Evolutionary conservation across 2,329 filamentous ascomycete species (phyloP).

Genomic region (Claviceps paspali): DNA sequence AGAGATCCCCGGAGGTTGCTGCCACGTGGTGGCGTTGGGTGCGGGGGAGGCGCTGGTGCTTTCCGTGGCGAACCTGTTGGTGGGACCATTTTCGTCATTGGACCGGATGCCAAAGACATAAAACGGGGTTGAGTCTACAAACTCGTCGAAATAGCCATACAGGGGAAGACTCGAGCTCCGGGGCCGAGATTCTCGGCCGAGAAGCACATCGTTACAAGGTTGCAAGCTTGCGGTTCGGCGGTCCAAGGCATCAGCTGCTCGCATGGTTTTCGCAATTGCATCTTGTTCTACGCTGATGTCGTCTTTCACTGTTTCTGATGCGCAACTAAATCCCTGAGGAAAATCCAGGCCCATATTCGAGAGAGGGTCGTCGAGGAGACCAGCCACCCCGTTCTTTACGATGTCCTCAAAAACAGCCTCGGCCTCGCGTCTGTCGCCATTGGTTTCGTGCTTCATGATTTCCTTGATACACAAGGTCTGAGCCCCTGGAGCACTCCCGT

Average conservation of each 20-base stretch:
- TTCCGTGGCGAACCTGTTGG: slow-evolving; percentile 8
- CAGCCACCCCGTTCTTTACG: slow-evolving; percentile 31
- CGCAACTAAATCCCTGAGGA: slow-evolving; percentile 1
- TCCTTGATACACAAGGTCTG: slow-evolving; percentile 36
- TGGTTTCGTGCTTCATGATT: slow-evolving; percentile 37
- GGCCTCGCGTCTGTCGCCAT: slow-evolving; percentile 33
- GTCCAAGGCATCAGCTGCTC: slow-evolving; percentile 42
- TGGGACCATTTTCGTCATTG: slow-evolving; percentile 10
- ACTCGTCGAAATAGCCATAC: slow-evolving; percentile 27
- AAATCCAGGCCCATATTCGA: slow-evolving; percentile 9
- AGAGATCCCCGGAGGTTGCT: slow-evolving; percentile 4
- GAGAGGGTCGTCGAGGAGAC: slow-evolving; percentile 15
- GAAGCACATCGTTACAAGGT: slow-evolving; percentile 30
- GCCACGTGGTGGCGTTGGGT: slow-evolving; percentile 15
- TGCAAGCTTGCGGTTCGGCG: slow-evolving; percentile 40
- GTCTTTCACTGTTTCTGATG: background rate
- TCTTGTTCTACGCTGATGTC: slow-evolving; percentile 33
- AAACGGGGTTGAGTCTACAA: slow-evolving; percentile 30
- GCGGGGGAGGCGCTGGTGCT: slow-evolving; percentile 8
- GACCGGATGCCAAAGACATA: slow-evolving; percentile 28
- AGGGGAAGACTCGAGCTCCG: slow-evolving; percentile 35
- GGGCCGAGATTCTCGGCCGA: slow-evolving; percentile 23
- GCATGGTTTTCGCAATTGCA: slow-evolving; percentile 39
- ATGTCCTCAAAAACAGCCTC: slow-evolving; percentile 35
- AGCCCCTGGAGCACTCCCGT: slow-evolving; percentile 41